Base-by-base conservation (phyloP, 352 stramenopile species). In the Phytophthora fragariaefolia region DNA sequence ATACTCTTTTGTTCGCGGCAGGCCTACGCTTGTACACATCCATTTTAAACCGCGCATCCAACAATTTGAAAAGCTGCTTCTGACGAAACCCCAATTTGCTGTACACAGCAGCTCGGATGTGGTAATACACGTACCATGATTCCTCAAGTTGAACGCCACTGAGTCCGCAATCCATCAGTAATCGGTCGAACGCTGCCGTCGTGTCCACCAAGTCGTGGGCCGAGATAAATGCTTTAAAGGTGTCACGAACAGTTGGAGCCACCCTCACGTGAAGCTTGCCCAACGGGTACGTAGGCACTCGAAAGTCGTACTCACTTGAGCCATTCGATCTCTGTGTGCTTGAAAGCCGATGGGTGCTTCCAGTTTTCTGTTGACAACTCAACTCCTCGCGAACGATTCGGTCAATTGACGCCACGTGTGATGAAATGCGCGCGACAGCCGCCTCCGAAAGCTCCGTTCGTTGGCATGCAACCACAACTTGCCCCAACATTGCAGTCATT, bases 41-140 rank as follows among this genome's bases (percentile, higher is more conserved):
- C 10, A 75, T 47, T 9, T 58, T 59, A 22, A 89, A 69, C 51
- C 85, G 85, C 15, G 63, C 49, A 40, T 90, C 77, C 17, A 90
- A 47, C 2, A 90, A 55, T 54, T 79, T 80, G 71, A 90, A 90
- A 23, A 90, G 73, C 48, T 90, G 82, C 48, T 83, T 83, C 40
- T 90, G 82, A 15, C 78, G 77, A 67, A 89, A 90, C 2, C 76
- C 72, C 17, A 90, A 60, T 54, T 83, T 82, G 40, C 56, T 60
- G 34, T 80, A 80, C 8, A 91, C 53, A 0, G 69, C 71, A 22
- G 64, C 56, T 47, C 82, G 79, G 49, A 91, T 73, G 36, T 80
- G 71, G 47, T 77, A 76, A 64, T 90, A 91, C 49, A 86, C 58
- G 20, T 59, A 69, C 69, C 74, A 79, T 0, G 82, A 80, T 17